Evolutionary conservation across 306 rosid genomes (phyloP).

Genomic region (Nissolia schottii): DNA sequence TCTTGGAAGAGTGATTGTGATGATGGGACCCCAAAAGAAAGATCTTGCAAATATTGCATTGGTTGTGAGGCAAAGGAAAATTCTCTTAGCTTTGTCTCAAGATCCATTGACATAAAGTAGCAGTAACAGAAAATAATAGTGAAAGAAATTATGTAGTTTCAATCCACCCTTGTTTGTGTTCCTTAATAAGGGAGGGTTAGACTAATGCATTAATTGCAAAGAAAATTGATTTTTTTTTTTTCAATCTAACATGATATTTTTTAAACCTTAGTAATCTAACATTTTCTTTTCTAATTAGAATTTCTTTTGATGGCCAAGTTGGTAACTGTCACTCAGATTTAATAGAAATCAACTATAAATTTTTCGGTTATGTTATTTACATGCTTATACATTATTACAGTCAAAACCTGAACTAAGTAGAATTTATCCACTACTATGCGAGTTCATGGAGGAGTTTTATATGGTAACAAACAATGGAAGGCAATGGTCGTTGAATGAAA

Average conservation of each 20-base stretch:
- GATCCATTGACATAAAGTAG: constrained; percentile 59
- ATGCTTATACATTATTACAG: constrained; percentile 12
- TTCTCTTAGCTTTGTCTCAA: constrained; percentile 38
- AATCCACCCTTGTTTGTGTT: constrained; percentile 24
- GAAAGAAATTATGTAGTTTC: constrained; percentile 19
- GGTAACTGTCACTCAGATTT: constrained; percentile 26
- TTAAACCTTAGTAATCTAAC: neutral
- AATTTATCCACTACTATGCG: neutral
- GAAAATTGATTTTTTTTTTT: constrained; percentile 1
- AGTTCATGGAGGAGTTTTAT: neutral
- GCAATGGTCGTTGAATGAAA: neutral
- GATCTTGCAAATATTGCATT: constrained; percentile 14
- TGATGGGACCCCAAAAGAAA: constrained; percentile 39
- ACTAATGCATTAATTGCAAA: constrained; percentile 27
- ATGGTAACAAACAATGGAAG: neutral
- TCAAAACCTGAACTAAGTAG: constrained; percentile 16
- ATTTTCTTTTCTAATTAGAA: neutral
- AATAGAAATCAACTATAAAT: constrained; percentile 19
- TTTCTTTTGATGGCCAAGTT: constrained; percentile 20
- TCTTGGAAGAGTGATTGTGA: constrained; percentile 50
- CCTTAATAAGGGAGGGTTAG: constrained; percentile 35
- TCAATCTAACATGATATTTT: no score
- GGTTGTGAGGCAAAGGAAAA: constrained; percentile 28
- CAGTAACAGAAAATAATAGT: constrained; percentile 18
- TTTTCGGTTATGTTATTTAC: constrained; percentile 34